phyloP scores from a whole-genome alignment of 192 early-diverging fungal genomes.

The Diversispora eburnea region DNA sequence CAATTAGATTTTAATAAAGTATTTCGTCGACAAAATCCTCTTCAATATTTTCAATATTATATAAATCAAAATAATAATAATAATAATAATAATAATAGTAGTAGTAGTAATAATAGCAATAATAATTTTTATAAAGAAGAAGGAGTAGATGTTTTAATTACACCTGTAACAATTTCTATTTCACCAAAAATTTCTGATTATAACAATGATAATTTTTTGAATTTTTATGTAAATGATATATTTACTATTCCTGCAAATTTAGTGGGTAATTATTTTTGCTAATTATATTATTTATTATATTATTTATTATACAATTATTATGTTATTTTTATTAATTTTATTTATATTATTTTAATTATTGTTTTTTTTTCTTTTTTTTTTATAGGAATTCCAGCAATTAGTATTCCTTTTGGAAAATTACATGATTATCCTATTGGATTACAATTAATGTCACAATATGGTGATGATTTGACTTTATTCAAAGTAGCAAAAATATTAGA shows the following conservation, averaged over 20 bases:
- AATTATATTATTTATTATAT: neutral
- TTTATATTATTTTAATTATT: neutral
- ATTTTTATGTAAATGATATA: constrained; percentile 80
- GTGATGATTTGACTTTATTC: constrained; percentile 66
- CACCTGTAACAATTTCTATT: constrained; percentile 69
- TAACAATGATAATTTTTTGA: constrained; percentile 38
- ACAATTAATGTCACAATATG: constrained; percentile 85
- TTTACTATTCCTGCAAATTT: constrained; percentile 87
- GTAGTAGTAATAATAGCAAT: too few species aligned
- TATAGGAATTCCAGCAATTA: constrained; percentile 58
- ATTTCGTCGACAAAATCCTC: constrained; percentile 64
- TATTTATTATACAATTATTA: too few species aligned
- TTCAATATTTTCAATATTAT: constrained; percentile 26
- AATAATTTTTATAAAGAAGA: constrained; percentile 4
- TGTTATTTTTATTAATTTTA: neutral
- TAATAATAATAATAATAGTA: neutral
- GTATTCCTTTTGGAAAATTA: constrained; percentile 54
- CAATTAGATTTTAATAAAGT: constrained; percentile 73
- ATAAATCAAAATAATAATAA: neutral
- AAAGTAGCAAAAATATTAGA: constrained; percentile 44
- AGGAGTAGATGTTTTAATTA: constrained; percentile 72
- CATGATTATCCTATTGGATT: constrained; percentile 71
- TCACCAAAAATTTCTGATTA: constrained; percentile 58
- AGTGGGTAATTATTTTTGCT: constrained; percentile 61
- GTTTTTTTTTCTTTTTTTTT: too few species aligned